Evolutionary conservation across 345 rosid genomes (phyloP), one percentile per base, ranked within the genome.

Genomic region (sweet orange (Citrus sinensis)): DNA sequence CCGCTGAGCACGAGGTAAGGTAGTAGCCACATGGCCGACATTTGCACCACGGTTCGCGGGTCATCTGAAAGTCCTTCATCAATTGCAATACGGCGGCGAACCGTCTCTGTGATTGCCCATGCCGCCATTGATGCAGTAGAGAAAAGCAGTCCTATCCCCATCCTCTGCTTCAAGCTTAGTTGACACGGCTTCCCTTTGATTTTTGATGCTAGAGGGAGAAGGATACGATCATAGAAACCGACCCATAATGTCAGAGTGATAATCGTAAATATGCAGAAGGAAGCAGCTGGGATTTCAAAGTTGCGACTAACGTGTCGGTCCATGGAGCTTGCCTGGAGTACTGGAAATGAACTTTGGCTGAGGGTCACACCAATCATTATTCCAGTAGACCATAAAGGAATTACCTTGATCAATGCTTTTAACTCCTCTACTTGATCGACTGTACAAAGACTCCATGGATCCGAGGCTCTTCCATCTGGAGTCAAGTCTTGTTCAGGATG

Each of bases 391-490:
- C 92, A 89, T 1, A 91, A 67, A 1, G 90, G 92, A 16, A 87
- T 58, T 34, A 91, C 79, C 40, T 60, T 84, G 54, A 91, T 78
- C 5, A 89, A 78, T 65, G 88, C 82, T 83, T 91, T 91, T 35
- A 91, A 78, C 61, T 87, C 92, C 77, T 90, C 93, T n/a, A 88
- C 93, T 87, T 88, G 92, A 74, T 90, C 86, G 0, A 84, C 75
- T 1, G 87, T 87, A 79, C 91, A 91, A 25, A 87, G 86, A 62
- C 78, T 86, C 93, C 92, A 87, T 2, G 85, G 83, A 65, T 84
- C 75, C 19, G 67, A 34, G 49, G 90, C 78, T 7, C 42, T 75
- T 71, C 83, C 85, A 30, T 87, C 86, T 9, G 35, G 37, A 14
- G 76, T 74, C 61, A 87, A 67, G 70, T 87, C 90, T 75, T 82